Evolutionary conservation across 75 land plant genomes (phyloP).

Genomic region (Selaginella tamariscina): DNA sequence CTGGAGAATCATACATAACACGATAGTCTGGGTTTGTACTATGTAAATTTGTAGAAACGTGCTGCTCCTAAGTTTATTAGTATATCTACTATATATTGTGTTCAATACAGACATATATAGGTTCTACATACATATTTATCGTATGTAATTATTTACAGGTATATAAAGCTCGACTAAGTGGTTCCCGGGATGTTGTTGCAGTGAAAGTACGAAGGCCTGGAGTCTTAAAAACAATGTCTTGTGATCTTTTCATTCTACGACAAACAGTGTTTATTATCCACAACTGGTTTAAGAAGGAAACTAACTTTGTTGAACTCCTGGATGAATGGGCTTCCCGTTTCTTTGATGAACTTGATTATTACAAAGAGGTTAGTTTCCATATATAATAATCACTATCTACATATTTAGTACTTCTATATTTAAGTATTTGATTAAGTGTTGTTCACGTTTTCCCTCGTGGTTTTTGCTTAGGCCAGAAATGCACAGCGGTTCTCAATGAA

Average conservation of each 20-base stretch:
- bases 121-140: conserved; percentile 2
- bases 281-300: neutral
- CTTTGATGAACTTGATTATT: conserved; percentile 45
- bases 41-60: too few species aligned
- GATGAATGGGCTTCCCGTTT: conserved; percentile 43
- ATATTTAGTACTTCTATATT: too few species aligned
- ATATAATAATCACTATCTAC: too few species aligned
- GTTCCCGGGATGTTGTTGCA: conserved; percentile 31
- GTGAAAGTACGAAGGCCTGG: conserved; percentile 46
- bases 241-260: conserved; percentile 34
- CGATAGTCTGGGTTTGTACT: neutral
- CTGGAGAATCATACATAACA: neutral
- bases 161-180: conserved; percentile 28
- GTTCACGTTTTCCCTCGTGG: too few species aligned
- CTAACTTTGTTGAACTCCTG: conserved; percentile 40
- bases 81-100: too few species aligned
- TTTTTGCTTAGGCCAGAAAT: conserved; percentile 29
- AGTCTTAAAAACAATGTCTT: conserved; percentile 38
- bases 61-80: too few species aligned
- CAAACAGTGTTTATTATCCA: conserved; percentile 24
- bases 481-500: conserved; percentile 25
- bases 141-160: conserved; percentile 19
- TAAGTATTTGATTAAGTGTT: neutral
- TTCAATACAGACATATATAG: too few species aligned
- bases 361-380: conserved; percentile 25